Evolutionary conservation across 768 basidiomycete species (phyloP).

Genomic region (Kwoniella botswanensis): DNA sequence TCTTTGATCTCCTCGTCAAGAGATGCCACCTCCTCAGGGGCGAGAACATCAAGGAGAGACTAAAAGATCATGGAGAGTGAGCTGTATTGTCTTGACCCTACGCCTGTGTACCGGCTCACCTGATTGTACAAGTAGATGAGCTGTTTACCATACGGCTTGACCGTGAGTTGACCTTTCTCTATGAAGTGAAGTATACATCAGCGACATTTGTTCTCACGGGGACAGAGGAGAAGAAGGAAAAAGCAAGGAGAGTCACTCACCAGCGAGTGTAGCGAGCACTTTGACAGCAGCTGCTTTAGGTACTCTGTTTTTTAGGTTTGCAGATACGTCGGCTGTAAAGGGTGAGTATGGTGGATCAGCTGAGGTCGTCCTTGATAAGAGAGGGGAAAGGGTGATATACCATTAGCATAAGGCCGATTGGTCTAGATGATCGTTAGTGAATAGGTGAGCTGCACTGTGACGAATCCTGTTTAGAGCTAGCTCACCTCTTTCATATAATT

Average conservation of each 20-base stretch:
- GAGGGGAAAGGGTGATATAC: no score
- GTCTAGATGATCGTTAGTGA: no score
- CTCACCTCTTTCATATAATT: constrained; percentile 70
- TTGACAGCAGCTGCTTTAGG: constrained; percentile 84
- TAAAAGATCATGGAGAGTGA: constrained; percentile 51
- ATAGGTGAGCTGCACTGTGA: no score
- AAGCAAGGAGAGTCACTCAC: constrained; percentile 33
- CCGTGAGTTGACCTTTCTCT: constrained; percentile 80
- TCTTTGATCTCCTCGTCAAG: constrained; percentile 62
- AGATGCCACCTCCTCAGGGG: constrained; percentile 66
- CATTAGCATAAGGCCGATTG: constrained; percentile 89
- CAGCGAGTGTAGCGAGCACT: constrained; percentile 74
- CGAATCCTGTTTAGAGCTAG: no score
- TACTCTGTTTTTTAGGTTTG: constrained; percentile 87
- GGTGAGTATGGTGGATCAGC: not conserved
- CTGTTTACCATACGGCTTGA: constrained; percentile 85
- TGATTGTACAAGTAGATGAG: constrained; percentile 83
- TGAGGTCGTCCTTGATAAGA: no score
- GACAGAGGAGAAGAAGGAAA: not conserved
- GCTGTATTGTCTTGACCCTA: not conserved
- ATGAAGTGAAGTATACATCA: not conserved
- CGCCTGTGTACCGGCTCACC: constrained; percentile 33
- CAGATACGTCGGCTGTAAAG: constrained; percentile 74
- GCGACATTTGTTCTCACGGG: not conserved
- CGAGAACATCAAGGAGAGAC: constrained; percentile 69